phyloP scores from a whole-genome alignment of 2,329 filamentous ascomycete genomes.

The Fusarium camptoceras region DNA sequence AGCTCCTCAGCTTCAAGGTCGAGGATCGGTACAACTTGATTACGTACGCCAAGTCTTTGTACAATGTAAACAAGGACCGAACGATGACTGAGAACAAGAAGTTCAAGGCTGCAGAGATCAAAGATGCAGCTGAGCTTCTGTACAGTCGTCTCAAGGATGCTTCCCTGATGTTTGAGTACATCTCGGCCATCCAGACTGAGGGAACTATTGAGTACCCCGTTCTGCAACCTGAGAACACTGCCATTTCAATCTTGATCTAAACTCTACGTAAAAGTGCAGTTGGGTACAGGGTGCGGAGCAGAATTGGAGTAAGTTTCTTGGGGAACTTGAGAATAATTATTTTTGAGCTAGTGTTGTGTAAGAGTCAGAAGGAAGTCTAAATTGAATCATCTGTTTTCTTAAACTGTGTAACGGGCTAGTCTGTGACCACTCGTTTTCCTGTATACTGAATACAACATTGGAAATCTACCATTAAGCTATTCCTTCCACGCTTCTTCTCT shows the following conservation, averaged over 20 bases:
- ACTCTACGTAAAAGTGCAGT: too few species aligned
- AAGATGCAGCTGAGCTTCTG: slow-evolving; percentile 1
- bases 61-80: slow-evolving; percentile 23
- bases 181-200: slow-evolving; percentile 9
- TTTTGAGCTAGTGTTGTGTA: too few species aligned
- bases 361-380: too few species aligned
- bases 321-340: too few species aligned
- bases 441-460: too few species aligned
- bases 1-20: slow-evolving; percentile 34
- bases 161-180: not conserved
- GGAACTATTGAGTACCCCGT: slow-evolving; percentile 27
- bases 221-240: slow-evolving; percentile 24
- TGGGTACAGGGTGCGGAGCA: too few species aligned
- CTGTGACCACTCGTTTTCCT: too few species aligned
- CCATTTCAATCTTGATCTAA: slow-evolving; percentile 29
- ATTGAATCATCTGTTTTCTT: not conserved
- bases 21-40: slow-evolving; percentile 26
- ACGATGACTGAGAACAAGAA: not conserved
- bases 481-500: not conserved
- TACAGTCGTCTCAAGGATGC: slow-evolving; percentile 16
- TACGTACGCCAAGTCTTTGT: slow-evolving; percentile 29
- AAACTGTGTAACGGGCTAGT: not conserved
- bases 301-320: too few species aligned
- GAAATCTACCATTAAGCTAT: too few species aligned
- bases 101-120: not conserved